Percentiles rank a stretch among this genome's conserved stretches.
Conservation (phyloP, 257 asterid genomes). For the Fraxinus americana region DNA sequence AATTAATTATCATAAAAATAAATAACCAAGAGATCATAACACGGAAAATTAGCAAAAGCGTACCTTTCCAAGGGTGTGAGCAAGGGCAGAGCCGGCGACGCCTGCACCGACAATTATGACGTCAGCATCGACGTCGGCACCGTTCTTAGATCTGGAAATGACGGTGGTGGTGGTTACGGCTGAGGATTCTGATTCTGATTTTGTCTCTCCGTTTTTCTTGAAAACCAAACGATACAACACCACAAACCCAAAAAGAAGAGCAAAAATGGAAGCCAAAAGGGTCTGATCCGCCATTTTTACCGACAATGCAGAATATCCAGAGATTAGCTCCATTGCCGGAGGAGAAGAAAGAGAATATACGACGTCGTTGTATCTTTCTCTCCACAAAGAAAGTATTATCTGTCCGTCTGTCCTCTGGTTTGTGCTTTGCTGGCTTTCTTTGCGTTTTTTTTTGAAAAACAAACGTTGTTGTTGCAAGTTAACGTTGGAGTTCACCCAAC, state of each 20-base stretch:
- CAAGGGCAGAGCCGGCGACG: slow-evolving; percentile 8
- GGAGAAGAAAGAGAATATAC: not conserved
- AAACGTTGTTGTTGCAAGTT: not conserved
- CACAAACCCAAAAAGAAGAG: not conserved
- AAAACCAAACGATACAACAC: not conserved
- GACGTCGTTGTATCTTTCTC: not conserved
- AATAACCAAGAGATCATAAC: not conserved
- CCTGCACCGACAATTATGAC: slow-evolving; percentile 6
- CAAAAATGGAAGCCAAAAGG: not conserved
- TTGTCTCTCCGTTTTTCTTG: not conserved
- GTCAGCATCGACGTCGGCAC: not conserved
- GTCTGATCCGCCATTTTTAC: not conserved
- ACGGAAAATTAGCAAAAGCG: not conserved
- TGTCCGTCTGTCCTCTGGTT: not conserved
- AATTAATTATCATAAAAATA: not conserved
- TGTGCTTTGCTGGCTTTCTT: not conserved
- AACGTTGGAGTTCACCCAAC: not conserved
- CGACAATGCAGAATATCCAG: not conserved
- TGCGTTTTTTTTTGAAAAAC: not conserved
- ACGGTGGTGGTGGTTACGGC: not conserved
- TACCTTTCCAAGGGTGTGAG: slow-evolving; percentile 13
- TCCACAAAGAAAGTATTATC: not conserved
- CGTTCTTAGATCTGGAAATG: slow-evolving; percentile 1
- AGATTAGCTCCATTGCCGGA: not conserved
- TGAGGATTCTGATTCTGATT: not conserved